Base-by-base conservation (phyloP, 2,329 filamentous ascomycete species). In the Uncinocarpus reesii region DNA sequence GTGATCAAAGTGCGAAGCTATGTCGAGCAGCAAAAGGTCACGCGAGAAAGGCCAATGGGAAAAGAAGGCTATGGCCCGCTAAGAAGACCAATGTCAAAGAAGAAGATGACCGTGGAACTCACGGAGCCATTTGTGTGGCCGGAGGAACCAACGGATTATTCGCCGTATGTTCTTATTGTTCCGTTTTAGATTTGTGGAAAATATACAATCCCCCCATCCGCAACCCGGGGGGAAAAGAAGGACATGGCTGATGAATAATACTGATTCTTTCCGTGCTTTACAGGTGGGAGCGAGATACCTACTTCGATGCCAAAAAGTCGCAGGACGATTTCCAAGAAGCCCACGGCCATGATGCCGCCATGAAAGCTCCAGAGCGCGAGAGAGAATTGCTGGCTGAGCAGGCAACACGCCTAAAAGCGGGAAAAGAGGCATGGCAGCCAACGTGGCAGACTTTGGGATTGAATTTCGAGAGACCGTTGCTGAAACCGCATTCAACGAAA, bases 71-170 rank as follows among this genome's bases (percentile, higher is more conserved):
- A 67, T 59, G 74, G 76, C 52, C 74, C 75, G 53, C 80, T 79
- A 73, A 82, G 80, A 65, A 79, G 90, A 20, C 84, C 85, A 21
- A 74, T 77, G 55, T 72, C 80, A 42, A 76, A 81, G 60, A 98
- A 98, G 77, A 84, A 82, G 66, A 98, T 98, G 92, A 94, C 84
- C 35, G 86, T 93, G 37, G 86, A 95, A 73, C 78, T 98, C 71
- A 79, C 76, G 53, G 72, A 82, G 71, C 86, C 89, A 3, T 98
- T 98, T 71, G 80, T 85, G 49, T 96, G 86, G 84, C 92, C 92
- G 1, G 76, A 80, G 55, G 66, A 72, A 56, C 84, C 86, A 3
- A 66, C 73, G 55, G 75, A 83, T 62, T 71, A 78, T 53, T 64
- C 73, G 49, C 67, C 72, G 63, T 88, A 70, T 50, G 74, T 71